Percentiles rank a stretch among this genome's conserved stretches.
phyloP scores from a whole-genome alignment of 805 yeast species.

The Suhomyces pyralidae region DNA sequence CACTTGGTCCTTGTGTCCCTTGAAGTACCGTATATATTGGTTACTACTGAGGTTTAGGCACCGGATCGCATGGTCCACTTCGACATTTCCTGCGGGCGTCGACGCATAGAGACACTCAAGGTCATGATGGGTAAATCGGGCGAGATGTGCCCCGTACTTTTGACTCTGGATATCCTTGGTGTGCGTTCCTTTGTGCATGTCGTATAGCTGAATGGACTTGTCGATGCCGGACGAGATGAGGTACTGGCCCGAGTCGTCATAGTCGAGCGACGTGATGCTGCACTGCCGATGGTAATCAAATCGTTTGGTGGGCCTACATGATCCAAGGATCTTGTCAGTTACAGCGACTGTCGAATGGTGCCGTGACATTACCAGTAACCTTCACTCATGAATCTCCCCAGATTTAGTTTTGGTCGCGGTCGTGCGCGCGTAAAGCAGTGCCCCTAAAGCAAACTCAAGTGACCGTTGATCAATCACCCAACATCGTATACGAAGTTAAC shows the following conservation, averaged over 20 bases:
- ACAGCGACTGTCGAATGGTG: slow-evolving; percentile 25
- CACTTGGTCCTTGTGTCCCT: slow-evolving; percentile 82
- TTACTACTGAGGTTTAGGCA: slow-evolving; percentile 75
- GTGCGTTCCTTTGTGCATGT: slow-evolving; percentile 64
- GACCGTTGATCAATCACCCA: not conserved
- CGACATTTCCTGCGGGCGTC: slow-evolving; percentile 42
- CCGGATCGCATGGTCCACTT: slow-evolving; percentile 70
- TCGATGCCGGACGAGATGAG: slow-evolving; percentile 75
- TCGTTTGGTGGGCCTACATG: slow-evolving; percentile 43
- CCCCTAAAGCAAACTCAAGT: slow-evolving; percentile 4
- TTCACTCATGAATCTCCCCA: not conserved
- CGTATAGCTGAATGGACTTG: slow-evolving; percentile 81
- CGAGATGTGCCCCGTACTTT: slow-evolving; percentile 89
- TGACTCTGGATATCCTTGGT: slow-evolving; percentile 71
- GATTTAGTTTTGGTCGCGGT: not conserved
- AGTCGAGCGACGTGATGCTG: slow-evolving; percentile 67
- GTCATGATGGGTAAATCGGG: slow-evolving; percentile 74
- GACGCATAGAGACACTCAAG: slow-evolving; percentile 78
- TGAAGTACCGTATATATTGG: slow-evolving; percentile 77
- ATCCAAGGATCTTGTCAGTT: slow-evolving; percentile 22
- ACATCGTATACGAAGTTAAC: not conserved
- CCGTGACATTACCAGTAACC: slow-evolving; percentile 4
- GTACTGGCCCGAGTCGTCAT: slow-evolving; percentile 79
- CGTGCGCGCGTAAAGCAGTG: not conserved
- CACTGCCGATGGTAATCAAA: slow-evolving; percentile 51